phyloP scores from a whole-genome alignment of 495 filamentous ascomycete genomes.

The Mycothermus thermophilus region DNA sequence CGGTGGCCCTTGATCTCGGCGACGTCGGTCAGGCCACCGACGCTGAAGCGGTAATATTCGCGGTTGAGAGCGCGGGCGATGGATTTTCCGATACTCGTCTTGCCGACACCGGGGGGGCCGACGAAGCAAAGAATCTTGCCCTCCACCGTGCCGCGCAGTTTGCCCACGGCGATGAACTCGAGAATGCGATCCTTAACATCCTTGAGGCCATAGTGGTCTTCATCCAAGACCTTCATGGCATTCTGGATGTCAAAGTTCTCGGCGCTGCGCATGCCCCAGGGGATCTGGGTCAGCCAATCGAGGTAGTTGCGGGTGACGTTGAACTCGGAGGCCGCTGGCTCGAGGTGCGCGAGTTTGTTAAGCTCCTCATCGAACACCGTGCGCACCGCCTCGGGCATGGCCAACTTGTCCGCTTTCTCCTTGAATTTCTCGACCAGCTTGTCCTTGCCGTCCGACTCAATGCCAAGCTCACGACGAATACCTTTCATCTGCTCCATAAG shows the following conservation, averaged over 20 bases:
- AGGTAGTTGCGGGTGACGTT: conserved; percentile 99
- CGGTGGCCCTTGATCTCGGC: conserved; percentile 99
- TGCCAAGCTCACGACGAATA: conserved; percentile 88
- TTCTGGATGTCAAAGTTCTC: conserved; percentile 94
- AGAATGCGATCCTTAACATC: conserved; percentile 98
- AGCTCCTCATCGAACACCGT: conserved; percentile 98
- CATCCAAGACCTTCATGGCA: conserved; percentile 81
- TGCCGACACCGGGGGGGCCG: conserved; percentile 87
- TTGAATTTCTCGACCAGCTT: conserved; percentile 95
- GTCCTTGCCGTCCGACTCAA: conserved; percentile 95
- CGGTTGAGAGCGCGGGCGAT: conserved; percentile 89
- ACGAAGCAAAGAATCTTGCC: conserved; percentile 98
- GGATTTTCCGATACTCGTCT: conserved; percentile 97
- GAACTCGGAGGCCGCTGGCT: conserved; percentile 91
- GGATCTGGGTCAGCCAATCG: conserved; percentile 96
- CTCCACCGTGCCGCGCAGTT: conserved; percentile 91
- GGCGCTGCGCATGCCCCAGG: conserved; percentile 89
- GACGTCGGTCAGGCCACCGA: conserved; percentile 92
- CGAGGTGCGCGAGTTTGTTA: conserved; percentile 88
- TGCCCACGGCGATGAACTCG: conserved; percentile 97
- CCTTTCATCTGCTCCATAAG: conserved; percentile 99
- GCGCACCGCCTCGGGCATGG: conserved; percentile 91
- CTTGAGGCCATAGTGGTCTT: conserved; percentile 94
- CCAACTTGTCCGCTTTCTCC: conserved; percentile 84
- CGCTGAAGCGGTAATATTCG: conserved; percentile 95